phyloP scores from a whole-genome alignment of 1,284 basidiomycete genomes.

The Pterula multifida region DNA sequence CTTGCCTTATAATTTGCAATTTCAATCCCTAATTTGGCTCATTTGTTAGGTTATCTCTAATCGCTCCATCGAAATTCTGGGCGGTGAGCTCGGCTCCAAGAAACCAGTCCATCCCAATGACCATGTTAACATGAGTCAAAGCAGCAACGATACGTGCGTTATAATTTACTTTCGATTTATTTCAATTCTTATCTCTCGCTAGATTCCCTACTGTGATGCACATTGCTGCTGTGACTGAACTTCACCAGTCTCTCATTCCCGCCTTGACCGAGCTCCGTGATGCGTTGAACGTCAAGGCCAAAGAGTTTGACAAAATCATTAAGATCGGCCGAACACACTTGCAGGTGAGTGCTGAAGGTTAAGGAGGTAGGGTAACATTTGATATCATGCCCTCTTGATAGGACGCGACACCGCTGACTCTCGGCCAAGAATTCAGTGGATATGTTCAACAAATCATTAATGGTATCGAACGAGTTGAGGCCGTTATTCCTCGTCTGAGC shows the following conservation, averaged over 20 bases:
- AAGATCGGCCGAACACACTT: constrained; percentile 99
- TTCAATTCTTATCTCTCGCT: constrained; percentile 2
- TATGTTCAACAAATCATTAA: constrained; percentile 94
- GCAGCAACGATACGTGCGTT: constrained; percentile 90
- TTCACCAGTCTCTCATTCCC: constrained; percentile 74
- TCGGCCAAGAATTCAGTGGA: constrained; percentile 98
- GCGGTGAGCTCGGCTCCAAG: constrained; percentile 92
- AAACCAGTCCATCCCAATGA: constrained; percentile 99
- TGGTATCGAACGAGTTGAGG: constrained; percentile 81
- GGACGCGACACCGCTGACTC: constrained; percentile 95
- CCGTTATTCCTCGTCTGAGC: constrained; percentile 77
- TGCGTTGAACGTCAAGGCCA: constrained; percentile 75
- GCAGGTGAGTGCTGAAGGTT: constrained; percentile 36
- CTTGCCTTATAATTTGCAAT: constrained; percentile 3
- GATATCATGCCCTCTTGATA: constrained; percentile 19
- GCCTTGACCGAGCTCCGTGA: constrained; percentile 77
- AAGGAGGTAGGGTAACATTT: constrained; percentile 2
- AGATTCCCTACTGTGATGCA: constrained; percentile 99
- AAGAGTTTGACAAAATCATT: constrained; percentile 82
- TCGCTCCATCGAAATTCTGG: constrained; percentile 94
- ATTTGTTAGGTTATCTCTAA: constrained; percentile 83
- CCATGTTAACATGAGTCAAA: constrained; percentile 99
- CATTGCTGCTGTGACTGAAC: constrained; percentile 88
- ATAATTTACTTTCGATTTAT: not conserved
- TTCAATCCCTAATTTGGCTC: not conserved